Evolutionary conservation across 148 eudicot genomes (phyloP), one percentile per base, ranked within the genome.

Genomic region (Rhododendron ferrugineum): DNA sequence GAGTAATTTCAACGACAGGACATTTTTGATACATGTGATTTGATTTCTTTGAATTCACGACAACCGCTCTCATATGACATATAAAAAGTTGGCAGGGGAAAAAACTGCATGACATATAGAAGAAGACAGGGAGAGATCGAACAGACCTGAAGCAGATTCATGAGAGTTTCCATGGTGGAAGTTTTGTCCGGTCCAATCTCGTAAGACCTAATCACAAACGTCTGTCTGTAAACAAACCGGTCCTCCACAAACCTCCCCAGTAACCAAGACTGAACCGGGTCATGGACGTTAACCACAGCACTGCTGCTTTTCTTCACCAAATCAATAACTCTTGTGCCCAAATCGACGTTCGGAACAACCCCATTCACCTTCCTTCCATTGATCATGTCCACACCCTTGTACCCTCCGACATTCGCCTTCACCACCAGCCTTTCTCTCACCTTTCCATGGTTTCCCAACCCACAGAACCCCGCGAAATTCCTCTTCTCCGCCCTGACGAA

Each of bases 131-230:
- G 56, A 42, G 36, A 83, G 50, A 73, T 37, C 64, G 23, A 20
- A 44, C 28, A 7, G 76, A 94, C 98, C 94, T 95, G 98, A 34
- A 95, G 88, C 30, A 93, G 90, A 89, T 95, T 95, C 98, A 95
- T 93, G 36, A 95, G 82, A 0, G 98, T 95, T 87, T 95, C 98
- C 98, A 95, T 93, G 6, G 98, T 93, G 54, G 98, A 95, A 20
- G 98, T 95, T 70, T 93, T 90, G 83, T 95, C 98, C 7, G 98
- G 96, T 75, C 98, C 98, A 60, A 93, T 95, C 86, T 95, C 98
- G 86, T 95, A 95, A 78, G 96, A 95, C 86, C 98, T 88, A 1
- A 95, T 94, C 23, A 92, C 90, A 84, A 93, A 95, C 13, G 91
- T 86, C 84, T 95, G 98, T 66, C 96, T 81, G 78, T 89, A 95